phyloP scores from a whole-genome alignment of 2,329 filamentous ascomycete genomes.

The Ascochyta viciae-villosae region DNA sequence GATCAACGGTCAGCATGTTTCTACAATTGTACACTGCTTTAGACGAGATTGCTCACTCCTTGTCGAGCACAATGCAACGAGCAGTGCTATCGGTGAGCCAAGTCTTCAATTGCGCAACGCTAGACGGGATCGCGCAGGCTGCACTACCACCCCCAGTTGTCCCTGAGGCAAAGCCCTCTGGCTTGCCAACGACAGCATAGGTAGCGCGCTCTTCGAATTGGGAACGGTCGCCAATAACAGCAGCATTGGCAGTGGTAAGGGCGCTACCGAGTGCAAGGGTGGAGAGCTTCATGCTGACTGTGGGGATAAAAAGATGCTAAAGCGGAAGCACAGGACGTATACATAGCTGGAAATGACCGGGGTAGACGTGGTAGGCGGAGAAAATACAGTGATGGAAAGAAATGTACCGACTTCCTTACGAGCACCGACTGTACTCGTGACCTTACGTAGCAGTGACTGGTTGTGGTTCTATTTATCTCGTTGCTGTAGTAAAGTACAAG shows the following conservation, averaged over 20 bases:
- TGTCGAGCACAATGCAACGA: slow-evolving; percentile 65
- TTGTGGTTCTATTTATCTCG: not conserved
- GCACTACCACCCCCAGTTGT: slow-evolving; percentile 68
- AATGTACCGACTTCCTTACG: not conserved
- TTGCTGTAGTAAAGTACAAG: not conserved
- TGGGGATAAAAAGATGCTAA: not conserved
- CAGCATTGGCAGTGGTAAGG: slow-evolving; percentile 24
- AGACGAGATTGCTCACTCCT: slow-evolving; percentile 31
- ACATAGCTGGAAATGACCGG: not conserved
- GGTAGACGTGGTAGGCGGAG: not conserved
- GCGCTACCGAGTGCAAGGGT: slow-evolving; percentile 26
- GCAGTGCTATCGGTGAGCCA: slow-evolving; percentile 62
- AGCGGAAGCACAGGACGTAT: not conserved
- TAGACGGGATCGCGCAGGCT: slow-evolving; percentile 61
- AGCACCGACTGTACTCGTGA: not conserved
- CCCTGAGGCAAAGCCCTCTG: slow-evolving; percentile 60
- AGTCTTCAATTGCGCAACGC: slow-evolving; percentile 62
- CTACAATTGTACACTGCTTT: not conserved
- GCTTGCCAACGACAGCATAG: slow-evolving; percentile 42
- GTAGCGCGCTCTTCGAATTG: slow-evolving; percentile 21
- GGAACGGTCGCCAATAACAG: slow-evolving; percentile 17
- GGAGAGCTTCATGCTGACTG: slow-evolving; percentile 30
- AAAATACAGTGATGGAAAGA: slow-evolving; percentile 5
- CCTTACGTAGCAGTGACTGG: not conserved
- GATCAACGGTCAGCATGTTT: not conserved